Percentiles rank a stretch among this genome's conserved stretches.
Conservation (phyloP, 768 basidiomycete genomes). For the Saitozyma sp. region DNA sequence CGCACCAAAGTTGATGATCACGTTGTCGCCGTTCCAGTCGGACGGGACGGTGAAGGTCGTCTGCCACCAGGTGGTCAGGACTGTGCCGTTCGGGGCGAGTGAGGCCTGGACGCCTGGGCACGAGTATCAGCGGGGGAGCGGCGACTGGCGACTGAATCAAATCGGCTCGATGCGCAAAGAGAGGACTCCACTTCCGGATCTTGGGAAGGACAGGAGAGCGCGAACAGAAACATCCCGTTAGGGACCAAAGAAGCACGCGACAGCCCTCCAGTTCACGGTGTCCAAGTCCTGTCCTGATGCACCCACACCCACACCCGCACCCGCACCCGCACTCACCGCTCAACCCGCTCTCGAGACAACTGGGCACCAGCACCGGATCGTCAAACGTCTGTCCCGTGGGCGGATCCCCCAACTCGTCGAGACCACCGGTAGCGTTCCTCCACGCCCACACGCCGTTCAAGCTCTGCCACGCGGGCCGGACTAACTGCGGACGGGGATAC, state of each 20-base stretch:
- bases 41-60: constrained; percentile 24
- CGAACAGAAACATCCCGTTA: too few relatives aligned
- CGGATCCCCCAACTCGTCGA: constrained; percentile 8
- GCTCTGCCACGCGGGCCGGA: constrained; percentile 19
- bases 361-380: constrained; percentile 23
- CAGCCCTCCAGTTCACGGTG: too few relatives aligned
- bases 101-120: constrained; percentile 5
- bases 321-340: constrained; percentile 14
- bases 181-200: too few relatives aligned
- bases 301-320: too few relatives aligned
- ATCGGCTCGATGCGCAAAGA: too few relatives aligned
- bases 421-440: constrained; percentile 10
- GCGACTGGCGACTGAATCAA: not conserved
- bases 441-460: constrained; percentile 33
- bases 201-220: too few relatives aligned
- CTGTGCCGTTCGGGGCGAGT: constrained; percentile 4
- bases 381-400: constrained; percentile 13
- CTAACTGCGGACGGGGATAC: constrained; percentile 31
- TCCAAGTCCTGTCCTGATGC: too few relatives aligned
- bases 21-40: constrained; percentile 21
- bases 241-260: too few relatives aligned
- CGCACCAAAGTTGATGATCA: constrained; percentile 28
- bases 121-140: not conserved
- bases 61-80: constrained; percentile 22
- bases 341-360: constrained; percentile 26